Conservation (phyloP, 306 rosid species). For the Hippophae gyantsensis region DNA sequence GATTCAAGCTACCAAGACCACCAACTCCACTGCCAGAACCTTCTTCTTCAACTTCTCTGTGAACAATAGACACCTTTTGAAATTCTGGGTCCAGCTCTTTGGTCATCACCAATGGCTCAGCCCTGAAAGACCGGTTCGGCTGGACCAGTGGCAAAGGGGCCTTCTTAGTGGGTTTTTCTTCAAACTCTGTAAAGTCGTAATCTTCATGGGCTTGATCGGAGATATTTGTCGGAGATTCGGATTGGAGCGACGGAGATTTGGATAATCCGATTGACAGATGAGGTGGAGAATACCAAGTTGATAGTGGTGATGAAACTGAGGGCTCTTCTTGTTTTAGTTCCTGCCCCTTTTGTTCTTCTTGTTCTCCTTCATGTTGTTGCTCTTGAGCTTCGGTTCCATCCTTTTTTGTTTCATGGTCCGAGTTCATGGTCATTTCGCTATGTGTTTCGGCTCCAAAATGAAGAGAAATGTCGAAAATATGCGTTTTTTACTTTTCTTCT, state of each 20-base stretch:
- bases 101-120: conserved; percentile 48
- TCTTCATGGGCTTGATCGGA: conserved; percentile 28
- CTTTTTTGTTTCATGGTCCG: conserved; percentile 1
- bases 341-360: background rate
- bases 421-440: conserved; percentile 3
- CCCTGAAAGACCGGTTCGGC: conserved; percentile 35
- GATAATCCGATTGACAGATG: conserved; percentile 21
- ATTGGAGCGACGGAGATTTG: conserved; percentile 39
- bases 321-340: conserved; percentile 9
- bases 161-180: conserved; percentile 3
- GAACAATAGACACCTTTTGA: conserved; percentile 32
- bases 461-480: background rate
- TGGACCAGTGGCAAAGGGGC: conserved; percentile 24
- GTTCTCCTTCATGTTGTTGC: background rate
- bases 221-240: conserved; percentile 30
- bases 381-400: background rate
- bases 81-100: conserved; percentile 35
- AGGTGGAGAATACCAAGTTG: conserved; percentile 19
- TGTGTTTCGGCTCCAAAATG: background rate
- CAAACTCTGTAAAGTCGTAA: conserved; percentile 23
- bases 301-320: conserved; percentile 11
- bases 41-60: conserved; percentile 19
- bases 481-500: background rate
- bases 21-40: conserved; percentile 3
- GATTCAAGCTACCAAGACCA: conserved; percentile 20